phyloP scores from a whole-genome alignment of 768 basidiomycete species.

The Mycena rosella region DNA sequence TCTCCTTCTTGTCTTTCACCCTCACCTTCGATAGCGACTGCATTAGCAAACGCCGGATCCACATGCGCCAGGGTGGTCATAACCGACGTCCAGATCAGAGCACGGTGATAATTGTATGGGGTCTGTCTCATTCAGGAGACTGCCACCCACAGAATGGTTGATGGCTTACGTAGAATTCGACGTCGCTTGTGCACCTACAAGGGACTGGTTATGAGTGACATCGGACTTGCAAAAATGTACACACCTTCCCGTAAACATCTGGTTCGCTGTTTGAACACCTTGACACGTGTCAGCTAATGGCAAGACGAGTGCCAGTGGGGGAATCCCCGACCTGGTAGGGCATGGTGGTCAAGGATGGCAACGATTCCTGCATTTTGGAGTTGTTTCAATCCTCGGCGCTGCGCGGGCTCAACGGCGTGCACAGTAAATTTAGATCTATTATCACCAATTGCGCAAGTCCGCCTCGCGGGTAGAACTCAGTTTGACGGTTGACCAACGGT shows the following conservation, averaged over 20 bases:
- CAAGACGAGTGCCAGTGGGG: not conserved
- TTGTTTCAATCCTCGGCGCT: slow-evolving; percentile 75
- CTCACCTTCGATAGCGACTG: slow-evolving; percentile 79
- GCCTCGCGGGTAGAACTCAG: slow-evolving; percentile 77
- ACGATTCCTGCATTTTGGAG: slow-evolving; percentile 73
- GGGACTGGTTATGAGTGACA: slow-evolving; percentile 8
- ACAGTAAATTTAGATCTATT: slow-evolving; percentile 34
- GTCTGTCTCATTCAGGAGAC: slow-evolving; percentile 59
- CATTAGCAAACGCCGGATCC: slow-evolving; percentile 73
- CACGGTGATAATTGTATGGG: slow-evolving; percentile 78
- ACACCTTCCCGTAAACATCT: slow-evolving; percentile 79
- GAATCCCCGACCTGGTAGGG: slow-evolving; percentile 60
- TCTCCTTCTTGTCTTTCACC: no score
- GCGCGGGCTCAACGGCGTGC: slow-evolving; percentile 3
- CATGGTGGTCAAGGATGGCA: slow-evolving; percentile 75
- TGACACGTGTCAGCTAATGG: slow-evolving; percentile 37
- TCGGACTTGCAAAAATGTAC: slow-evolving; percentile 31
- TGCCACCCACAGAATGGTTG: not conserved
- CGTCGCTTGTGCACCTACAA: slow-evolving; percentile 72
- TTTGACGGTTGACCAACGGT: slow-evolving; percentile 69
- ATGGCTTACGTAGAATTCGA: slow-evolving; percentile 77
- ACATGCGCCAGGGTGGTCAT: slow-evolving; percentile 82
- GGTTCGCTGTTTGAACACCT: slow-evolving; percentile 71
- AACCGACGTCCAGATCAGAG: slow-evolving; percentile 84
- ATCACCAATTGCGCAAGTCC: slow-evolving; percentile 73